These are phyloP conservation scores for Penicillium verhagenii DNA, from an alignment of 495 filamentous ascomycete species.

Conservation along the genomic window DNA sequence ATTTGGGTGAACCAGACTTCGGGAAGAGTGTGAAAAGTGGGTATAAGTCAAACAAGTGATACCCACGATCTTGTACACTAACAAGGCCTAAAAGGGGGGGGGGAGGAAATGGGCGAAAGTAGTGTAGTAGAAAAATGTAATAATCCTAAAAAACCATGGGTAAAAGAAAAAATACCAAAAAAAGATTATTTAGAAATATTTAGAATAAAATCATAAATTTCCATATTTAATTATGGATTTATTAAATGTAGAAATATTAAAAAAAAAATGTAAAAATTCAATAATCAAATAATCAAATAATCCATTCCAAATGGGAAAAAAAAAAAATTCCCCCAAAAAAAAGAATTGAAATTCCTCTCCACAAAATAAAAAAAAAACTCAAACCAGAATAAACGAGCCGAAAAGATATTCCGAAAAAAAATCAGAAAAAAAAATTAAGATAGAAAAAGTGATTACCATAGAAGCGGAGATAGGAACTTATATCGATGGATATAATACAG, in stretches of 20 bases:
- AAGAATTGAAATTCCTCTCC: too few relatives aligned
- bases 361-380: background rate
- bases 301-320: too few relatives aligned
- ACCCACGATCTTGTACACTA: constrained; percentile 22
- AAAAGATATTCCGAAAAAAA: background rate
- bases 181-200: background rate
- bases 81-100: constrained; percentile 12
- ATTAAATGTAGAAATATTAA: too few relatives aligned
- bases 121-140: constrained; percentile 5
- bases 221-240: background rate
- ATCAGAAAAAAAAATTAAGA: background rate
- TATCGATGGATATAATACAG: too few relatives aligned
- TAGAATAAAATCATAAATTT: too few relatives aligned
- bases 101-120: background rate
- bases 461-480: background rate
- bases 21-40: constrained; percentile 32
- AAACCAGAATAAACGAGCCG: background rate
- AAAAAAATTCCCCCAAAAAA: too few relatives aligned
- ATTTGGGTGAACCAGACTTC: constrained; percentile 38
- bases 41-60: constrained; percentile 27
- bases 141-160: constrained; percentile 9
- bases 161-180: constrained; percentile 14
- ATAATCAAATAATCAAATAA: background rate
- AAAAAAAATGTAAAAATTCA: too few relatives aligned
- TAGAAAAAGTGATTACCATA: background rate